Evolutionary conservation across 1,284 basidiomycete species (phyloP).

Genomic region (Papiliotrema nemorosa): DNA sequence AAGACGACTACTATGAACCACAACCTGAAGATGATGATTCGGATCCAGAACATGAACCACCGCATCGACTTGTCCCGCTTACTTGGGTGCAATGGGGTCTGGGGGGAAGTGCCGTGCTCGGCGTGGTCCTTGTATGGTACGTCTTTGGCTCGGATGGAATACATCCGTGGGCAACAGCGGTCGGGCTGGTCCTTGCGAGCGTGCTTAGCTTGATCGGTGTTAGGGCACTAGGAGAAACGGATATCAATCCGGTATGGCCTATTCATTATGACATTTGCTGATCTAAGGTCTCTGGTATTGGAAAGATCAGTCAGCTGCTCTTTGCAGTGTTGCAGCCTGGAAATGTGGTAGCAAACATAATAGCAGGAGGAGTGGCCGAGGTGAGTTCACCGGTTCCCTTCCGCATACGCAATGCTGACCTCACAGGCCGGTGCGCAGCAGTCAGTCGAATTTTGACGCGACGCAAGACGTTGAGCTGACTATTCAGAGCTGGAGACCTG

Average conservation of each 20-base stretch:
- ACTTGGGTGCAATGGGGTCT: slow-evolving; percentile 74
- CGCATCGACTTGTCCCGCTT: slow-evolving; percentile 74
- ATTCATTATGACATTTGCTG: too few relatives aligned
- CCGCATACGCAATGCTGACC: neutral
- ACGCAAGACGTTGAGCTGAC: slow-evolving; percentile 2
- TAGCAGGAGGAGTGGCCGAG: slow-evolving; percentile 93
- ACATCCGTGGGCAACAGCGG: slow-evolving; percentile 85
- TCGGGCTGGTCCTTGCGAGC: slow-evolving; percentile 78
- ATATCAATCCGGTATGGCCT: slow-evolving; percentile 77
- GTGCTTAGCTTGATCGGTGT: slow-evolving; percentile 84
- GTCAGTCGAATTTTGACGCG: slow-evolving; percentile 51
- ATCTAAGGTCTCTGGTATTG: slow-evolving; percentile 71
- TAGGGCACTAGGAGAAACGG: slow-evolving; percentile 86
- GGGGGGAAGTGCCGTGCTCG: slow-evolving; percentile 60
- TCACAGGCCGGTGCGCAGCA: slow-evolving; percentile 84
- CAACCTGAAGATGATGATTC: slow-evolving; percentile 43
- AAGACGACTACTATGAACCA: slow-evolving; percentile 38
- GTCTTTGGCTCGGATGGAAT: slow-evolving; percentile 88
- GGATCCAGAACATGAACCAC: slow-evolving; percentile 70
- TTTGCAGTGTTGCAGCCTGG: slow-evolving; percentile 93
- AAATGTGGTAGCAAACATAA: slow-evolving; percentile 91
- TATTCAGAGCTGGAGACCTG: slow-evolving; percentile 78
- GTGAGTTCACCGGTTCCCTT: slow-evolving; percentile 10
- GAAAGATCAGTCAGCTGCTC: slow-evolving; percentile 89
- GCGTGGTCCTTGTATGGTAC: slow-evolving; percentile 75